Evolutionary conservation across 1,284 basidiomycete genomes (phyloP).

Genomic region (Apiotrichum mycotoxinovorans): DNA sequence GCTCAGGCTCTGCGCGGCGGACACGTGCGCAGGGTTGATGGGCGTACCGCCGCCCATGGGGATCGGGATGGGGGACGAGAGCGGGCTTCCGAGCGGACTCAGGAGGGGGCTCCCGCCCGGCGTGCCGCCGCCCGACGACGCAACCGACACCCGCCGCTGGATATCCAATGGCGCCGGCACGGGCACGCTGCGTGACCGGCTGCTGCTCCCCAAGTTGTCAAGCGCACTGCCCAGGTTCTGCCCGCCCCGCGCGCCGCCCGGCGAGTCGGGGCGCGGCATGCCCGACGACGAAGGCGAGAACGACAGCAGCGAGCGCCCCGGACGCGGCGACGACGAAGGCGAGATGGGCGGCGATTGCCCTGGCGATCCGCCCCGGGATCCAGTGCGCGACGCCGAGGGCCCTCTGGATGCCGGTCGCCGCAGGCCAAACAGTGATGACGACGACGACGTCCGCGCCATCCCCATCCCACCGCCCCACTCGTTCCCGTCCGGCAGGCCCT

Average conservation of each 20-base stretch:
- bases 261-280: too few species aligned
- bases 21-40: neutral
- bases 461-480: neutral
- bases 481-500: slow-evolving; percentile 19
- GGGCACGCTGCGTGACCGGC: too few species aligned
- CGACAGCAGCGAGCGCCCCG: too few species aligned
- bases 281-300: too few species aligned
- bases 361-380: neutral
- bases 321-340: neutral
- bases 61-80: neutral
- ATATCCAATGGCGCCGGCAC: neutral
- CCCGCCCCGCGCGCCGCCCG: too few species aligned
- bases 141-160: neutral
- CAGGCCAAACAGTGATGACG: slow-evolving; percentile 14
- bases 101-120: neutral
- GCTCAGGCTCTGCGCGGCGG: neutral
- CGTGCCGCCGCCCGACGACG: neutral
- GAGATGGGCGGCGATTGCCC: neutral
- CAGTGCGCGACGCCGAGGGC: neutral
- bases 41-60: neutral
- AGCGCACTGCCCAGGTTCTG: too few species aligned
- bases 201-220: too few species aligned
- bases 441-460: neutral
- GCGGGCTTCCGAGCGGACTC: neutral
- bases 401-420: neutral